phyloP scores from a whole-genome alignment of 441 rosid genomes.

The Mallotus japonicus region DNA sequence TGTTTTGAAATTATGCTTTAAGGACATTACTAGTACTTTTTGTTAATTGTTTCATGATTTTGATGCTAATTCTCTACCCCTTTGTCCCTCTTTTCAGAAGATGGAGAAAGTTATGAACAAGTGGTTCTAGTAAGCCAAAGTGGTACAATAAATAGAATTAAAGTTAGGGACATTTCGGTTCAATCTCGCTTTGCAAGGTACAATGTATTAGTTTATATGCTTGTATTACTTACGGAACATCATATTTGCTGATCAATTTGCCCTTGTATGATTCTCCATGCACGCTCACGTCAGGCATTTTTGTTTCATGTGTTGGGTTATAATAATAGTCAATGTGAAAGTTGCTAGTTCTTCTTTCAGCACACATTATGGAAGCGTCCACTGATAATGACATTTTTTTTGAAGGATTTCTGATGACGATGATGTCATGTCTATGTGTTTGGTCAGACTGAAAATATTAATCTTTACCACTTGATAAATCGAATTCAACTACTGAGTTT shows the following conservation, averaged over 20 bases:
- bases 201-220: neutral
- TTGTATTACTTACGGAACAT: neutral
- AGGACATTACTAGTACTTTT: neutral
- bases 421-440: too few relatives aligned
- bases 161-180: constrained; percentile 86
- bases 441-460: neutral
- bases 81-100: constrained; percentile 43
- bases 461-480: neutral
- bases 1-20: neutral
- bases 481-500: neutral
- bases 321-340: neutral
- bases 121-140: constrained; percentile 94
- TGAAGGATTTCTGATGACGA: neutral
- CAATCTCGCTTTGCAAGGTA: constrained; percentile 92
- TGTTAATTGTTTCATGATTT: neutral
- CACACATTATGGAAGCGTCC: neutral
- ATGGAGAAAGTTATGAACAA: constrained; percentile 94
- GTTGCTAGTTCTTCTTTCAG: neutral
- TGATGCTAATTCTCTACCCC: constrained; percentile 9
- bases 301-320: neutral
- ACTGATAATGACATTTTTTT: neutral
- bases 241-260: neutral
- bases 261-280: neutral
- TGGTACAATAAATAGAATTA: constrained; percentile 85
- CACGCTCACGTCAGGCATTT: neutral